Evolutionary conservation across 106 monocot genomes (phyloP).

Genomic region (Amphibolis antarctica): DNA sequence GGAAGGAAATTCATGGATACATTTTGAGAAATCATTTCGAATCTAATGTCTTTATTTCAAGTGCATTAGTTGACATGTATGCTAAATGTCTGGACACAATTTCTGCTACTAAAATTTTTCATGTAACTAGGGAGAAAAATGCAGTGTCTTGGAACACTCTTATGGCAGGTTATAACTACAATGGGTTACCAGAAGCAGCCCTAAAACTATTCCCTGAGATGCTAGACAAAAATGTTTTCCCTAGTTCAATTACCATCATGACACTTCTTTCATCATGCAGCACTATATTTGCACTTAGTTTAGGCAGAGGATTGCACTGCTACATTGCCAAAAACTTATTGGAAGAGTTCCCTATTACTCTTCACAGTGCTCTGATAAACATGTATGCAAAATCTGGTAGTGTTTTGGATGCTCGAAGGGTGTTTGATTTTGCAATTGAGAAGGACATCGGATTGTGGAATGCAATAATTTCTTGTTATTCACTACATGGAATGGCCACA

Average conservation of each 20-base stretch:
- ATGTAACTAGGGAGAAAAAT: conserved; percentile 26
- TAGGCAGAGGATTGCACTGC: conserved; percentile 47
- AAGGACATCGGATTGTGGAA: conserved; percentile 57
- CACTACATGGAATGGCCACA: conserved; percentile 36
- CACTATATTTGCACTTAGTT: conserved; percentile 22
- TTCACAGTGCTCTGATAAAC: conserved; percentile 30
- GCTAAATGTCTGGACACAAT: conserved; percentile 35
- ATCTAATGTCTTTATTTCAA: conserved; percentile 45
- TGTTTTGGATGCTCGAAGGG: conserved; percentile 30
- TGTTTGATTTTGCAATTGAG: conserved; percentile 23
- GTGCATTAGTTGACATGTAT: conserved; percentile 49
- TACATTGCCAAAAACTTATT: conserved; percentile 26
- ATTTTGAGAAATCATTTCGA: conserved; percentile 30
- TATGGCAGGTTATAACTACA: conserved; percentile 39
- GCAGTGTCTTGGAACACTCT: conserved; percentile 44
- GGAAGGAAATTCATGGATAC: conserved; percentile 42
- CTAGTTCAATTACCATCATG: conserved; percentile 42
- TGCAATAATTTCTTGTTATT: conserved; percentile 49
- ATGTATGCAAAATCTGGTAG: conserved; percentile 74
- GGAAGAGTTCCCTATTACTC: conserved; percentile 17
- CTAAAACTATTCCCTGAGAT: conserved; percentile 33
- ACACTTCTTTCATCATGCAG: conserved; percentile 46
- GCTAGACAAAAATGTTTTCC: conserved; percentile 21
- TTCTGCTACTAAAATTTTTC: conserved; percentile 30
- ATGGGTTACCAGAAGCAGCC: conserved; percentile 28